These are phyloP conservation scores for Aspergillus neoniger DNA, from an alignment of 2,329 filamentous ascomycete species.

Conservation along the genomic window DNA sequence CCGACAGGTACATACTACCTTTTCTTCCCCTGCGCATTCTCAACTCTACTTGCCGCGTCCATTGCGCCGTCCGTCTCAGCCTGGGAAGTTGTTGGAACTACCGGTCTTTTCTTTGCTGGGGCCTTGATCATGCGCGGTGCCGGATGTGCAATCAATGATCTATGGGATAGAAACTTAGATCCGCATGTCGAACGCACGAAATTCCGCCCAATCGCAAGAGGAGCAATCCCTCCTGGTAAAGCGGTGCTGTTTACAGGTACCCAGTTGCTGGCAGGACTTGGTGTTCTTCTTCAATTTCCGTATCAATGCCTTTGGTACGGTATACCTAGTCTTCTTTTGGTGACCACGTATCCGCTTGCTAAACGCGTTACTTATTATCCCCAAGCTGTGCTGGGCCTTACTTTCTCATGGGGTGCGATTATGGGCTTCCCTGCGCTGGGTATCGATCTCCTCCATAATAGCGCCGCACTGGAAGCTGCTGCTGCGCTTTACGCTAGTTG, in stretches of 20 bases:
- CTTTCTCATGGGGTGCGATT: constrained; percentile 55
- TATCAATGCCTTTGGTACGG: constrained; percentile 47
- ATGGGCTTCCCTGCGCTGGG: constrained; percentile 52
- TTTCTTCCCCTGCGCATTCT: constrained; percentile 56
- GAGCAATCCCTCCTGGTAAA: constrained; percentile 50
- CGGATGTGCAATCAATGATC: constrained; percentile 59
- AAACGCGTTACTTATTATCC: constrained; percentile 58
- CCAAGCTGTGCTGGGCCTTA: constrained; percentile 53
- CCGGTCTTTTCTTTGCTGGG: constrained; percentile 44
- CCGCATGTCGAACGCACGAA: constrained; percentile 54
- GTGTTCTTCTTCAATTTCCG: constrained; percentile 48
- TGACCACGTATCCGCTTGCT: constrained; percentile 52
- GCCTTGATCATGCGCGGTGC: constrained; percentile 54
- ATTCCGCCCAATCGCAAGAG: constrained; percentile 54
- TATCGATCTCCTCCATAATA: constrained; percentile 46
- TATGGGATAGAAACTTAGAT: constrained; percentile 57
- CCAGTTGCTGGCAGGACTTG: constrained; percentile 46
- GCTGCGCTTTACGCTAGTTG: constrained; percentile 50
- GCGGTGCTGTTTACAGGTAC: constrained; percentile 48
- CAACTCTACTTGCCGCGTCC: constrained; percentile 47
- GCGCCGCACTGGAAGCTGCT: constrained; percentile 39
- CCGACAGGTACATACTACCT: constrained; percentile 55
- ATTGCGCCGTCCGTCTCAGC: constrained; percentile 37
- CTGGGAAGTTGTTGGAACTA: constrained; percentile 40
- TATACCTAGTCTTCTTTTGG: constrained; percentile 46